A percentile compares a stretch with the other conserved stretches of the same genome.
phyloP scores from a whole-genome alignment of 768 basidiomycete genomes.

The Pleurotus giganteus region DNA sequence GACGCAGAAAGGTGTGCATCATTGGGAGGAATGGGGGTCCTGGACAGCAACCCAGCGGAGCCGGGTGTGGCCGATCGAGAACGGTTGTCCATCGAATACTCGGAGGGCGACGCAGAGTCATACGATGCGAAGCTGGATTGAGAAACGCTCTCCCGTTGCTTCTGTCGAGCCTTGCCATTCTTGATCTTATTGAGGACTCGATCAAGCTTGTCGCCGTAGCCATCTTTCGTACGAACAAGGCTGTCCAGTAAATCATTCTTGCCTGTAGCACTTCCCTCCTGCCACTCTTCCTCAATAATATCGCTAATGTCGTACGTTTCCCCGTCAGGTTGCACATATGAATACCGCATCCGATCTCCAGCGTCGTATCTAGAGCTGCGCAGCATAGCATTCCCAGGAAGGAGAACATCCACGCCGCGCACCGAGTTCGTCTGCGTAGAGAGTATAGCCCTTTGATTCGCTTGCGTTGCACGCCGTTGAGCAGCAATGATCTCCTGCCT shows the following conservation, averaged over 20 bases:
- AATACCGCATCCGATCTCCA: conserved; percentile 82
- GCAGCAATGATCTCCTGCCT: conserved; percentile 92
- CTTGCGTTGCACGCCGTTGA: conserved; percentile 82
- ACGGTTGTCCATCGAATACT: conserved; percentile 55
- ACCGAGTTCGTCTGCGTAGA: conserved; percentile 82
- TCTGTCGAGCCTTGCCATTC: conserved; percentile 44
- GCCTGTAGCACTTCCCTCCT: conserved; percentile 37
- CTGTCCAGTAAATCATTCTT: conserved; percentile 69
- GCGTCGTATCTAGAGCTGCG: conserved; percentile 77
- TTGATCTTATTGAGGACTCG: conserved; percentile 76
- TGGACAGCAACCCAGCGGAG: conserved; percentile 30
- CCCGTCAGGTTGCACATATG: conserved; percentile 88
- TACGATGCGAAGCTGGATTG: conserved; percentile 26
- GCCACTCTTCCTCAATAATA: conserved; percentile 87
- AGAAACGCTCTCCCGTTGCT: conserved; percentile 13
- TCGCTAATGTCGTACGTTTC: conserved; percentile 93
- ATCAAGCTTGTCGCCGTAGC: conserved; percentile 66
- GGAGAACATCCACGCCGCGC: conserved; percentile 84
- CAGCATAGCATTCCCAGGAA: conserved; percentile 82
- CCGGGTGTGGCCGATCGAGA: conserved; percentile 45
- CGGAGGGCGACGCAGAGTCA: conserved; percentile 46
- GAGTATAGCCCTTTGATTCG: conserved; percentile 80
- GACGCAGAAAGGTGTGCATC: background rate
- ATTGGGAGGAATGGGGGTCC: conserved; percentile 27
- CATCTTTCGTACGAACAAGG: conserved; percentile 49